Evolutionary conservation across 2,329 filamentous ascomycete species (phyloP), one percentile per base, ranked within the genome.

Genomic region (Nemania sp.): DNA sequence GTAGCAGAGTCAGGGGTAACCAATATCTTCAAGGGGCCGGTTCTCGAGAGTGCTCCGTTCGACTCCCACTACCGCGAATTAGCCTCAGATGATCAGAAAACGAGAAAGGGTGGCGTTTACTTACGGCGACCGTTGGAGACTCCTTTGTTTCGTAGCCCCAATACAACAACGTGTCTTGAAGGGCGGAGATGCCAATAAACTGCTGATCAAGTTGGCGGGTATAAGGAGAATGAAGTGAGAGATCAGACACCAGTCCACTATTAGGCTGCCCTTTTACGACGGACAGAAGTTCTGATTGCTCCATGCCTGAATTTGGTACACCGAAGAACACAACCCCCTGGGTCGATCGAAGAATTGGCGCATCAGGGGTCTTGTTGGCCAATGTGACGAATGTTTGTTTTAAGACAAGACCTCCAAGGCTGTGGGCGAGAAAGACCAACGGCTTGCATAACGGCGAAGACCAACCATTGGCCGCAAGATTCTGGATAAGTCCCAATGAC

Each of bases 341-440:
- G 71, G 29, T 1, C 12, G 35, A 39, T 39, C 4, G 15, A 11
- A 39, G 35, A 39, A 39, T 39, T 11, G 35, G 35, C 12, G 35
- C 35, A 39, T 39, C 35, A 39, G 35, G 35, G 35, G 35, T 39
- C 10, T 11, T 39, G 35, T 39, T 39, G 35, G 35, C 35, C 35
- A 39, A 11, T 11, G 35, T 39, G 35, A 39, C 35, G 10, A 39
- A 39, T 39, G 35, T 11, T 11, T 39, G 35, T 39, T 39, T 39
- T 2, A 39, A 11, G 35, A 73, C 56, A 5, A 73, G 59, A 15
- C 69, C 71, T 10, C 70, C 71, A 9, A 73, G 60, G 48, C 71
- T 72, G 45, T 71, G 69, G 0, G 69, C 69, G 2, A 73, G 59
- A 40, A 73, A 73, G 1, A 67, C 20, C 3, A 71, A 25, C 2